phyloP scores from a whole-genome alignment of 768 basidiomycete genomes.

The Amanita molliuscula region DNA sequence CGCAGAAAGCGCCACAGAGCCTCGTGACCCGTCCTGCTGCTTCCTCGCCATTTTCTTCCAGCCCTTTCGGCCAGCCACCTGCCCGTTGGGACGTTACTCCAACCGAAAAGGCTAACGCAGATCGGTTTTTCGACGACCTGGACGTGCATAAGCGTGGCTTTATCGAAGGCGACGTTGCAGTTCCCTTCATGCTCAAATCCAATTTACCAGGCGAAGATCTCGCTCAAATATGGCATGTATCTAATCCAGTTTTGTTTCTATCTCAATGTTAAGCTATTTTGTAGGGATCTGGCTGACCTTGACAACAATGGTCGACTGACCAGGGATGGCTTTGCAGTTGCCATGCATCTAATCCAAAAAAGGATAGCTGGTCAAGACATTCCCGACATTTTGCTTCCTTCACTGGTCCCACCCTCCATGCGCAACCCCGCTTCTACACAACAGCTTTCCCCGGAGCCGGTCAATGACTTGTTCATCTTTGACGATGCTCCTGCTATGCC shows the following conservation, averaged over 20 bases:
- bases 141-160: conserved; percentile 67
- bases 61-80: conserved; percentile 19
- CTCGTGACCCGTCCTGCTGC: conserved; percentile 30
- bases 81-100: conserved; percentile 76
- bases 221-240: conserved; percentile 82
- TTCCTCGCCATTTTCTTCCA: conserved; percentile 11
- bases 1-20: conserved; percentile 20
- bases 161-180: conserved; percentile 90
- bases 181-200: conserved; percentile 91
- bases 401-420: conserved; percentile 77
- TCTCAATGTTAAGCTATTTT: conserved; percentile 5
- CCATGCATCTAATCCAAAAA: conserved; percentile 85
- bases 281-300: conserved; percentile 90
- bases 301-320: conserved; percentile 80
- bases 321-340: conserved; percentile 90
- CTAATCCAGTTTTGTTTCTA: neutral
- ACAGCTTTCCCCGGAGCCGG: conserved; percentile 35
- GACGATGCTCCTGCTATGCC: conserved; percentile 45
- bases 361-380: conserved; percentile 74
- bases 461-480: conserved; percentile 36
- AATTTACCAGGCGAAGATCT: conserved; percentile 71
- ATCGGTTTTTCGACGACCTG: conserved; percentile 73
- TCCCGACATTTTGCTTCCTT: conserved; percentile 56
- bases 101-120: conserved; percentile 66
- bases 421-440: conserved; percentile 30